Evolutionary conservation across 2,329 filamentous ascomycete genomes (phyloP).

Genomic region (Fusarium sp.): DNA sequence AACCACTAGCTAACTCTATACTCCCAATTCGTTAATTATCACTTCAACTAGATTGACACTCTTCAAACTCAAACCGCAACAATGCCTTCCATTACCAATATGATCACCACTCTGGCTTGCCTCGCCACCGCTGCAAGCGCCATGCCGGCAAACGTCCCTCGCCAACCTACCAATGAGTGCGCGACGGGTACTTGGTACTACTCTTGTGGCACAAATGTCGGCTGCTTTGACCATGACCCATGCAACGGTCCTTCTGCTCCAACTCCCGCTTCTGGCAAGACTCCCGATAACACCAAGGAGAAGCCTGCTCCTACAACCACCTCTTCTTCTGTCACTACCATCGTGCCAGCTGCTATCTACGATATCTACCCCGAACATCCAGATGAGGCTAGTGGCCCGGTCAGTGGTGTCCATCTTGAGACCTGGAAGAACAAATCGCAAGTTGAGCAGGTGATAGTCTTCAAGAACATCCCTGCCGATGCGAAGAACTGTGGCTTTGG

Average conservation of each 20-base stretch:
- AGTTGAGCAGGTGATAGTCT: constrained; percentile 52
- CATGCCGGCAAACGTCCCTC: constrained; percentile 15
- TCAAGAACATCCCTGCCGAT: constrained; percentile 49
- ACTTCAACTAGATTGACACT: no score
- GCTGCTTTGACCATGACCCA: constrained; percentile 22
- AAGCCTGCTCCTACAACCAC: not conserved
- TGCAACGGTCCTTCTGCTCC: not conserved
- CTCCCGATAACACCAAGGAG: not conserved
- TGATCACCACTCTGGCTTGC: constrained; percentile 11
- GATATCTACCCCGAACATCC: constrained; percentile 38
- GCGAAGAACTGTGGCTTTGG: constrained; percentile 49
- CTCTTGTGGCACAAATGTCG: constrained; percentile 1
- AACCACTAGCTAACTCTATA: not conserved
- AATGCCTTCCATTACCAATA: constrained; percentile 29
- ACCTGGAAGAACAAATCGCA: constrained; percentile 41
- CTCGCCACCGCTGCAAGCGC: constrained; percentile 15
- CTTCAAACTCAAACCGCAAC: not conserved
- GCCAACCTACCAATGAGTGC: constrained; percentile 21
- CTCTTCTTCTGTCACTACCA: not conserved
- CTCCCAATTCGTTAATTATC: not conserved
- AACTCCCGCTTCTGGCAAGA: not conserved
- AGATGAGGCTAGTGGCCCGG: constrained; percentile 23
- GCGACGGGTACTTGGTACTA: constrained; percentile 13
- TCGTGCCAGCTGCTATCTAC: constrained; percentile 13
- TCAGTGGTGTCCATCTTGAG: constrained; percentile 42